Evolutionary conservation across 1,139 yeast species (phyloP).

Genomic region (Geotrichum macrosporum): DNA sequence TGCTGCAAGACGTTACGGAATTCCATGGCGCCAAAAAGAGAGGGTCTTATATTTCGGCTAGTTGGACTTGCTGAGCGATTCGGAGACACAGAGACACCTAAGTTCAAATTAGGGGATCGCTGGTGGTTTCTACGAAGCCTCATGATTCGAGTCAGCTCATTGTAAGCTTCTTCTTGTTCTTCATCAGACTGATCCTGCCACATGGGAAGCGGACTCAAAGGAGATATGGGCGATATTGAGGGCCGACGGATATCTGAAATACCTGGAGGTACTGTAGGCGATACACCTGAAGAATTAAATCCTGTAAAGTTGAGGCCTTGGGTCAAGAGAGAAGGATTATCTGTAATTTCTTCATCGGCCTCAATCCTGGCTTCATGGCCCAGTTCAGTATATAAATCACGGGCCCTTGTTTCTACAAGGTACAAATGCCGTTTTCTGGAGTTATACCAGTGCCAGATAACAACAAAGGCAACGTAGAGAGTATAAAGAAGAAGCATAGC

Average conservation of each 20-base stretch:
- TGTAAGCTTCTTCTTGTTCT: slow-evolving; percentile 30
- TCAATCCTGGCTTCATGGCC: slow-evolving; percentile 27
- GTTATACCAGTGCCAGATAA: slow-evolving; percentile 42
- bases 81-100: slow-evolving; percentile 13
- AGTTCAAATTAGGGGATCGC: slow-evolving; percentile 3
- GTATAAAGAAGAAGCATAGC: slow-evolving; percentile 50
- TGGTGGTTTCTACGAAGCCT: slow-evolving; percentile 25
- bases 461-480: slow-evolving; percentile 50
- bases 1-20: slow-evolving; percentile 34
- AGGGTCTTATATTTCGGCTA: slow-evolving; percentile 40
- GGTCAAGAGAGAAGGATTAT: slow-evolving; percentile 20
- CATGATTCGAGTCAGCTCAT: slow-evolving; percentile 32
- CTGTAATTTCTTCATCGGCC: slow-evolving; percentile 28
- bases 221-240: neutral
- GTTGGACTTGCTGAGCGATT: slow-evolving; percentile 14
- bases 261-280: neutral
- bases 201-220: slow-evolving; percentile 5
- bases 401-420: slow-evolving; percentile 29
- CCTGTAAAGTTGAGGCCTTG: slow-evolving; percentile 27
- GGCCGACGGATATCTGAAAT: neutral
- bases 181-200: slow-evolving; percentile 25
- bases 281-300: slow-evolving; percentile 12
- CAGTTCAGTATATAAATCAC: slow-evolving; percentile 33
- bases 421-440: slow-evolving; percentile 26
- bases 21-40: slow-evolving; percentile 44